Conservation (phyloP, 2,329 filamentous ascomycete genomes). For the Penicillium nordicum region DNA sequence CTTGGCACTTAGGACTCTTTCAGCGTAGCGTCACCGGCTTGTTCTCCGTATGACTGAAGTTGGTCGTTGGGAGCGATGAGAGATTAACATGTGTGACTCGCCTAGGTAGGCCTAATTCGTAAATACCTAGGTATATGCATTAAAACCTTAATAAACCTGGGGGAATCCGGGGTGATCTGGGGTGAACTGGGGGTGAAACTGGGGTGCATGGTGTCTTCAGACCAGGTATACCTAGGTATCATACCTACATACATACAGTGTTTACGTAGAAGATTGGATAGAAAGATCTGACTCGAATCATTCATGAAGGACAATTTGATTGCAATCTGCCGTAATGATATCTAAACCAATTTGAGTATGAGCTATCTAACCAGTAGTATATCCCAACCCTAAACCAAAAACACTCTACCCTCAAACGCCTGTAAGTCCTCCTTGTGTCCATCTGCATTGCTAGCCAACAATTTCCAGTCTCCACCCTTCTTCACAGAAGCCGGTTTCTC, state of each 20-base stretch:
- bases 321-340: background rate
- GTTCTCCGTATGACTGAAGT: too few species aligned
- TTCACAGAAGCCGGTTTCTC: background rate
- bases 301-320: background rate
- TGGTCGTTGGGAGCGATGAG: too few species aligned
- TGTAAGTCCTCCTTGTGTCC: slow-evolving; percentile 23
- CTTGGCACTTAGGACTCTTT: slow-evolving; percentile 5
- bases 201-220: background rate
- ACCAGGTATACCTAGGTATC: background rate
- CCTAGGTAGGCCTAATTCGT: background rate
- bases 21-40: background rate
- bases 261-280: background rate
- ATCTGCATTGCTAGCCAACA: slow-evolving; percentile 24
- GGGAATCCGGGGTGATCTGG: too few species aligned
- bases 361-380: background rate
- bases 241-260: too few species aligned
- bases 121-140: background rate
- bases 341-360: background rate
- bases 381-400: slow-evolving; percentile 14
- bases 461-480: slow-evolving; percentile 11
- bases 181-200: too few species aligned
- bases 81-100: background rate
- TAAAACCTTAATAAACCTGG: background rate
- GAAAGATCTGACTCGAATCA: background rate
- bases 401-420: slow-evolving; percentile 36